Evolutionary conservation across 2,329 filamentous ascomycete genomes (phyloP).

Genomic region (Diaporthe destruens): DNA sequence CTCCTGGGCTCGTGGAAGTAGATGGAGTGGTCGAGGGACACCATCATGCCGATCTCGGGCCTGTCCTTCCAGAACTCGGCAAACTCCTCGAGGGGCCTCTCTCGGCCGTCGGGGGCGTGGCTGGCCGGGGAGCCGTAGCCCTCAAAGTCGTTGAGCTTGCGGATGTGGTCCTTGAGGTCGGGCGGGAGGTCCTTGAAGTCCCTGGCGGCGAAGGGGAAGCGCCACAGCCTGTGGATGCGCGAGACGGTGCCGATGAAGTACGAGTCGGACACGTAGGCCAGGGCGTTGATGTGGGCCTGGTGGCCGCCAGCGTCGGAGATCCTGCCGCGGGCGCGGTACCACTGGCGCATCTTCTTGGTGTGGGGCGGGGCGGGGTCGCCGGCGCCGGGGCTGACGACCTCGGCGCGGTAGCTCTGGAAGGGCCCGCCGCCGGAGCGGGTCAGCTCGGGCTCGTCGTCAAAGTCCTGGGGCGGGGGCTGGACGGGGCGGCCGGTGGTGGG

Average conservation of each 20-base stretch:
- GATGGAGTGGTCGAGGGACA: slow-evolving; percentile 81
- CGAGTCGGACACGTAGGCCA: slow-evolving; percentile 93
- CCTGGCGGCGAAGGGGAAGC: slow-evolving; percentile 70
- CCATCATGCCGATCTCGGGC: slow-evolving; percentile 84
- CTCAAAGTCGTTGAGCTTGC: slow-evolving; percentile 57
- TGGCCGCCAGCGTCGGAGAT: slow-evolving; percentile 81
- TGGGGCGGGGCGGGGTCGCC: slow-evolving; percentile 61
- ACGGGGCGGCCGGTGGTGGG: slow-evolving; percentile 47
- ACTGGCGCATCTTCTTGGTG: slow-evolving; percentile 77
- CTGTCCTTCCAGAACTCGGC: slow-evolving; percentile 60
- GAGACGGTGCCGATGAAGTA: slow-evolving; percentile 94
- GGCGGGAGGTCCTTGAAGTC: slow-evolving; percentile 65
- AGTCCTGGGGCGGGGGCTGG: slow-evolving; percentile 54
- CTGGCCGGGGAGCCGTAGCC: slow-evolving; percentile 44
- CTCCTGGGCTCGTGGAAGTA: slow-evolving; percentile 74
- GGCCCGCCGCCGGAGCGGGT: slow-evolving; percentile 62
- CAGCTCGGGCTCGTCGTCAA: slow-evolving; percentile 63
- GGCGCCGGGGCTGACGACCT: slow-evolving; percentile 57
- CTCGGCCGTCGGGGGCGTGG: slow-evolving; percentile 43
- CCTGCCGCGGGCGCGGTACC: slow-evolving; percentile 79
- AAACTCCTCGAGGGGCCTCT: slow-evolving; percentile 54
- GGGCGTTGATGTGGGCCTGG: slow-evolving; percentile 84
- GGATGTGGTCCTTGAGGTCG: slow-evolving; percentile 54
- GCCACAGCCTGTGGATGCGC: slow-evolving; percentile 83
- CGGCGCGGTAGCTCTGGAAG: slow-evolving; percentile 60